phyloP scores from a whole-genome alignment of 129 eudicot species.

The Scalesia atractyloides region DNA sequence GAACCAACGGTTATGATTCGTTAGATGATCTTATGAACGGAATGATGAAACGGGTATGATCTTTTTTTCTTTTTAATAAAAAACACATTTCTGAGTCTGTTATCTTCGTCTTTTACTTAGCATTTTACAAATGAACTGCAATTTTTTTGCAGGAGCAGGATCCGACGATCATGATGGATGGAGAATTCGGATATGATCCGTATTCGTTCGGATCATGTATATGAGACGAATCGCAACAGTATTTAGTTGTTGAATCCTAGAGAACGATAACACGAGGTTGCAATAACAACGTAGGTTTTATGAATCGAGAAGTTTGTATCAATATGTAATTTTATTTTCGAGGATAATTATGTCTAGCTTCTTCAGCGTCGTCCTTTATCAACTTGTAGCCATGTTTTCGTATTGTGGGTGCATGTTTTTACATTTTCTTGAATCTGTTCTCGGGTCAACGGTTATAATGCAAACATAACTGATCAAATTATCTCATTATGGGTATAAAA shows the following conservation, averaged over 20 bases:
- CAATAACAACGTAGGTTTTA: slow-evolving; percentile 31
- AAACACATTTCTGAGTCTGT: too few species aligned
- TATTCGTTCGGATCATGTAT: slow-evolving; percentile 53
- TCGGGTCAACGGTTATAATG: slow-evolving; percentile 13
- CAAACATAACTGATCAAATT: not conserved
- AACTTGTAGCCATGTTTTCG: slow-evolving; percentile 36
- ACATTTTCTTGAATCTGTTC: slow-evolving; percentile 23
- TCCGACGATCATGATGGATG: slow-evolving; percentile 45
- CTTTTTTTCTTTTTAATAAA: not conserved
- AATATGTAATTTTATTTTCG: slow-evolving; percentile 44
- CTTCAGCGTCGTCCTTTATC: slow-evolving; percentile 33
- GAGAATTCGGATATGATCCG: slow-evolving; percentile 63
- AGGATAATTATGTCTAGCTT: slow-evolving; percentile 33
- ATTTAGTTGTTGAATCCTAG: slow-evolving; percentile 40
- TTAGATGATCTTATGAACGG: slow-evolving; percentile 84
- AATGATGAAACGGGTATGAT: slow-evolving; percentile 80
- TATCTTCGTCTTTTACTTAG: too few species aligned
- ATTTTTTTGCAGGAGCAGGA: slow-evolving; percentile 73
- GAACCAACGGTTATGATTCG: slow-evolving; percentile 52
- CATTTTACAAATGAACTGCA: too few species aligned
- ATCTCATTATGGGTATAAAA: slow-evolving; percentile 23
- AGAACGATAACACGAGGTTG: slow-evolving; percentile 35
- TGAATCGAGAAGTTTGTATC: slow-evolving; percentile 47
- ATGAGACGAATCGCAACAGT: slow-evolving; percentile 26
- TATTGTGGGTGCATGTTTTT: slow-evolving; percentile 29